Conservation (phyloP, 2,329 filamentous ascomycete genomes). For the Chrysosporium keratinophilum region DNA sequence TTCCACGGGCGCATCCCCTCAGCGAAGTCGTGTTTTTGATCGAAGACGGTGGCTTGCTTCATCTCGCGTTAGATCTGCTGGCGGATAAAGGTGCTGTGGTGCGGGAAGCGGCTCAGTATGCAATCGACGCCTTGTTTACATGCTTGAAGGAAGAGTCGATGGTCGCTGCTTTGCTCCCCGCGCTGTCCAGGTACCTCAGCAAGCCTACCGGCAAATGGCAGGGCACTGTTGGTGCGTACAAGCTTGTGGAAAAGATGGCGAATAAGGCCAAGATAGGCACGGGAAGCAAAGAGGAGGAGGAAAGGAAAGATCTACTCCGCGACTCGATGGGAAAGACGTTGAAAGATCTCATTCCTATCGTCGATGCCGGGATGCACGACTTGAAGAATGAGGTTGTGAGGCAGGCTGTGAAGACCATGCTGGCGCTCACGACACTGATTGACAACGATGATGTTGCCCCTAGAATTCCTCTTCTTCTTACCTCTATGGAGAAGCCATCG, state of each 20-base stretch:
- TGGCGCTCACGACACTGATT: slow-evolving; percentile 73
- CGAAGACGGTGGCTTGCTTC: slow-evolving; percentile 65
- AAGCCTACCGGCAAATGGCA: slow-evolving; percentile 95
- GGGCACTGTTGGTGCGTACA: slow-evolving; percentile 76
- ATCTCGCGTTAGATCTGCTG: slow-evolving; percentile 68
- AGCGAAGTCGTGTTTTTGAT: slow-evolving; percentile 73
- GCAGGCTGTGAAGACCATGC: slow-evolving; percentile 88
- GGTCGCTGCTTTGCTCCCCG: slow-evolving; percentile 70
- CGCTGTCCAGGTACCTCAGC: slow-evolving; percentile 61
- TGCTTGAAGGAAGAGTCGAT: slow-evolving; percentile 72
- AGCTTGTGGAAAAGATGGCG: slow-evolving; percentile 82
- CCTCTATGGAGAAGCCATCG: slow-evolving; percentile 90
- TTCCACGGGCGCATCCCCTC: slow-evolving; percentile 64
- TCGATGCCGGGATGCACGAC: slow-evolving; percentile 74
- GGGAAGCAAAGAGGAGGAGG: slow-evolving; percentile 73
- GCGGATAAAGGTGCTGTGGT: slow-evolving; percentile 85
- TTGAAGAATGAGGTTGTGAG: slow-evolving; percentile 77
- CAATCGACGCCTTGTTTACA: slow-evolving; percentile 75
- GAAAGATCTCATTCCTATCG: slow-evolving; percentile 19
- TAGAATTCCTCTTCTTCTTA: slow-evolving; percentile 80
- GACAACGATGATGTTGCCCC: slow-evolving; percentile 96
- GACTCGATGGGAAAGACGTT: slow-evolving; percentile 75
- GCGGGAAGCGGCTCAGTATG: slow-evolving; percentile 85
- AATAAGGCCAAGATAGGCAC: slow-evolving; percentile 83
- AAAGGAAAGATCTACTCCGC: slow-evolving; percentile 77